Conservation (phyloP, 116 monocot genomes). For the Dioscorea cayenensis region DNA sequence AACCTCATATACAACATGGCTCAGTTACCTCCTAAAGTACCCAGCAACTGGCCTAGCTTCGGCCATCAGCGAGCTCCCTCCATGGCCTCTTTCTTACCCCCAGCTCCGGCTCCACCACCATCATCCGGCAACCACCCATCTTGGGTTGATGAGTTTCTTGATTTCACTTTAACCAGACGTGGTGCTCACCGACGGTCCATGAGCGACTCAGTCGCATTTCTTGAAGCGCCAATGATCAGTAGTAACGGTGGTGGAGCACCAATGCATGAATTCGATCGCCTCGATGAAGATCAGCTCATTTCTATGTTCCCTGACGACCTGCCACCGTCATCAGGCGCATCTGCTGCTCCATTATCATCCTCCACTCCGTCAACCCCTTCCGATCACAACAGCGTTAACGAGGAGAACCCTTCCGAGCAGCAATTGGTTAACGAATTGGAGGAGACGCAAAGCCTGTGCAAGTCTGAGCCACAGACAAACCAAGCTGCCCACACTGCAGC, state of each 20-base stretch:
- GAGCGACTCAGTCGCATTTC: slow-evolving; percentile 55
- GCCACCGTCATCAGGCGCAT: background rate
- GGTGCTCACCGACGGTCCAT: slow-evolving; percentile 44
- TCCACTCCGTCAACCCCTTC: slow-evolving; percentile 20
- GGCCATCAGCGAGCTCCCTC: slow-evolving; percentile 12
- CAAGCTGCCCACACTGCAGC: slow-evolving; percentile 1
- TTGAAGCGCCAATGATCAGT: slow-evolving; percentile 16
- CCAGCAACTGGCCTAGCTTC: slow-evolving; percentile 30
- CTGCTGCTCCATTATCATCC: slow-evolving; percentile 9
- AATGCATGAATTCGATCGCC: slow-evolving; percentile 47
- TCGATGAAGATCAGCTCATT: slow-evolving; percentile 71
- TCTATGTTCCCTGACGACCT: slow-evolving; percentile 65
- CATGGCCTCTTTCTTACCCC: background rate
- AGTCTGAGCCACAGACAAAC: slow-evolving; percentile 10
- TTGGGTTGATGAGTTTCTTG: slow-evolving; percentile 78
- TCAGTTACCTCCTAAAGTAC: slow-evolving; percentile 71
- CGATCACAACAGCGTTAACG: slow-evolving; percentile 27
- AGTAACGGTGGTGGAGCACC: background rate
- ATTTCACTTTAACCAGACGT: slow-evolving; percentile 50
- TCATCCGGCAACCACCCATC: background rate
- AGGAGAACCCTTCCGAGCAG: slow-evolving; percentile 17
- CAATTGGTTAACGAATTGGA: slow-evolving; percentile 13
- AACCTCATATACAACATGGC: slow-evolving; percentile 27
- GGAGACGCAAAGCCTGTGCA: slow-evolving; percentile 36
- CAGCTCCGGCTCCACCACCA: background rate